Percentiles rank a stretch among this genome's conserved stretches.
Evolutionary conservation across 371 early-diverging fungal genomes (phyloP).

Genomic region (Phascolomyces articulosus): DNA sequence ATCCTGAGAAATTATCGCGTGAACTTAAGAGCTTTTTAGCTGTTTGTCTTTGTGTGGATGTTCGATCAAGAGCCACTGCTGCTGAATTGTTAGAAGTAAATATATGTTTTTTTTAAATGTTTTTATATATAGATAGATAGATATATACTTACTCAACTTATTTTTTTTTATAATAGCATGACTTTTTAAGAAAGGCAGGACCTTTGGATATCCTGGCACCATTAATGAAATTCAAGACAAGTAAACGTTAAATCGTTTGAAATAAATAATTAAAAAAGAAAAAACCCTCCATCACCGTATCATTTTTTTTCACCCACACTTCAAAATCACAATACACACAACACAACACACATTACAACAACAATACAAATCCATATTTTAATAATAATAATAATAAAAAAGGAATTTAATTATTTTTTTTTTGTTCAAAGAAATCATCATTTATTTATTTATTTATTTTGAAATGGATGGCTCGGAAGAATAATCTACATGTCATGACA

Average conservation of each 20-base stretch:
- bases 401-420: too few relatives aligned
- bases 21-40: slow-evolving; percentile 89
- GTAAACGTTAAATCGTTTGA: slow-evolving; percentile 16
- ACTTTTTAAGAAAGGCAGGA: slow-evolving; percentile 71
- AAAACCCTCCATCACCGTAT: too few relatives aligned
- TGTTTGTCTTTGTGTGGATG: slow-evolving; percentile 89
- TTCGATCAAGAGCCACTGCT: slow-evolving; percentile 80
- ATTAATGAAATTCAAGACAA: slow-evolving; percentile 51
- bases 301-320: too few relatives aligned
- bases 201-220: slow-evolving; percentile 55
- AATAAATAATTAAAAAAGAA: background rate
- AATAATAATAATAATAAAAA: too few relatives aligned
- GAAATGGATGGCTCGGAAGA: too few relatives aligned
- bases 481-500: background rate
- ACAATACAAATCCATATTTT: too few relatives aligned
- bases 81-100: slow-evolving; percentile 74
- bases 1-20: slow-evolving; percentile 79
- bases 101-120: too few relatives aligned
- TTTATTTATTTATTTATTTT: too few relatives aligned
- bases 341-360: too few relatives aligned
- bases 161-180: slow-evolving; percentile 47
- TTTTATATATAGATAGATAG: background rate
- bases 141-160: background rate
- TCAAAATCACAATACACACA: too few relatives aligned
- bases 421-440: too few relatives aligned